Evolutionary conservation across 768 basidiomycete species (phyloP), one percentile per base, ranked within the genome.

Genomic region (Podaxis sp.): DNA sequence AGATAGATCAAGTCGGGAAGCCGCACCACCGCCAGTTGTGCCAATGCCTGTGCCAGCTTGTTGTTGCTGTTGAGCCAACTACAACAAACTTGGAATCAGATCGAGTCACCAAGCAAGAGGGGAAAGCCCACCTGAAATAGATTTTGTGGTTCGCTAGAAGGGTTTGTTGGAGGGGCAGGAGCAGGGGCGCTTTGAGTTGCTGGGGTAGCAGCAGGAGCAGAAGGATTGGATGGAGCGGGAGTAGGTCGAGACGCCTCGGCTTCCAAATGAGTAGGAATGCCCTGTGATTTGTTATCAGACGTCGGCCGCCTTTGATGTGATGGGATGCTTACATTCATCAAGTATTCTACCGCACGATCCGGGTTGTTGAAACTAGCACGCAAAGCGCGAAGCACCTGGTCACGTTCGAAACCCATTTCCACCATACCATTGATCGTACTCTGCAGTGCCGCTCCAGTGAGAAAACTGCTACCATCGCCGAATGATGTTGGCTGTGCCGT

Each of bases 351-450:
- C 6, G 97, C 97, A 33, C 97, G 85, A 69, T 99, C 95, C 7
- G 97, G 92, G 76, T 99, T 99, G 76, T 99, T 99, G 79, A 84
- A 99, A 71, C 93, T 95, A 28, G 96, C 97, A 63, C 94, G 82
- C 73, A 99, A 73, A 3, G 96, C 95, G 15, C 88, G 84, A 69
- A 87, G 75, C 46, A 98, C 93, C 69, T 93, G 86, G 3, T 95
- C 95, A 42, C 88, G 83, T 64, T 85, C 83, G 69, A 96, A 99
- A 6, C 97, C 97, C 97, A 99, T 99, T 68, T 94, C 93, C 42
- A 87, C 77, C 85, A 99, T 95, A 71, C 90, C 90, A 54, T 79
- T 75, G 68, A 98, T 88, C 5, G 94, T 87, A 6, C 28, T 28
- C 28, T 98, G 88, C 2, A 98, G 82, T 2, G 82, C 88, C 0